Percentiles rank a stretch among this genome's conserved stretches.
Evolutionary conservation across 371 early-diverging fungal genomes (phyloP).

Genomic region (Thermomucor indicae-seudaticae): DNA sequence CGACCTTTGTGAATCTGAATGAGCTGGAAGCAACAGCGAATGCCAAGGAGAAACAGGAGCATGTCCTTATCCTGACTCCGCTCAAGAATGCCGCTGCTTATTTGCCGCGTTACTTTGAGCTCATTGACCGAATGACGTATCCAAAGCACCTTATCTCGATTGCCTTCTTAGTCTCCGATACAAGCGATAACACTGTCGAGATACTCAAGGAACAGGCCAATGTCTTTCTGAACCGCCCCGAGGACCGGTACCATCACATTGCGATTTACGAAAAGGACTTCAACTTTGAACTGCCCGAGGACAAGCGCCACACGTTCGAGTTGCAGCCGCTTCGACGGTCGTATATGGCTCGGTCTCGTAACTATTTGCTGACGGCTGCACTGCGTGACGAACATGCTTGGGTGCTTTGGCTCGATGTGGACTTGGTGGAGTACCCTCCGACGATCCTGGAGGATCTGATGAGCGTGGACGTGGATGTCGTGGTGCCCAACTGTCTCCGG

Average conservation of each 20-base stretch:
- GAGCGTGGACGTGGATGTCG: conserved; percentile 48
- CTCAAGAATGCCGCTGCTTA: conserved; percentile 53
- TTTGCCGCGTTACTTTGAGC: conserved; percentile 52
- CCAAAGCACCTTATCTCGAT: conserved; percentile 52
- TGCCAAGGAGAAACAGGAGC: conserved; percentile 23
- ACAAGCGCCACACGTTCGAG: conserved; percentile 45
- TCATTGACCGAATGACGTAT: conserved; percentile 47
- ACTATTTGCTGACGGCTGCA: conserved; percentile 49
- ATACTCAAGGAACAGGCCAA: conserved; percentile 35
- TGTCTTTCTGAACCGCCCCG: conserved; percentile 9
- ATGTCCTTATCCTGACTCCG: conserved; percentile 52
- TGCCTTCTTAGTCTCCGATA: conserved; percentile 58
- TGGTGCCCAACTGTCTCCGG: conserved; percentile 56
- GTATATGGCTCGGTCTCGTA: conserved; percentile 58
- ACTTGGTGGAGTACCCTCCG: conserved; percentile 49
- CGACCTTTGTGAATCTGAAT: conserved; percentile 17
- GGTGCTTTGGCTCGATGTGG: conserved; percentile 63
- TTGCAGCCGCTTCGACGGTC: conserved; percentile 49
- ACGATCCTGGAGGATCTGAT: conserved; percentile 52
- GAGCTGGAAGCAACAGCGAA: conserved; percentile 15
- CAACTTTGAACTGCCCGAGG: conserved; percentile 47
- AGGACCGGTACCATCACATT: conserved; percentile 38
- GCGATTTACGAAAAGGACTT: conserved; percentile 57
- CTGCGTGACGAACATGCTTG: conserved; percentile 46
- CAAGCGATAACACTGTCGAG: conserved; percentile 44